Conservation (phyloP, 257 asterid species). For the Ballota nigra region DNA sequence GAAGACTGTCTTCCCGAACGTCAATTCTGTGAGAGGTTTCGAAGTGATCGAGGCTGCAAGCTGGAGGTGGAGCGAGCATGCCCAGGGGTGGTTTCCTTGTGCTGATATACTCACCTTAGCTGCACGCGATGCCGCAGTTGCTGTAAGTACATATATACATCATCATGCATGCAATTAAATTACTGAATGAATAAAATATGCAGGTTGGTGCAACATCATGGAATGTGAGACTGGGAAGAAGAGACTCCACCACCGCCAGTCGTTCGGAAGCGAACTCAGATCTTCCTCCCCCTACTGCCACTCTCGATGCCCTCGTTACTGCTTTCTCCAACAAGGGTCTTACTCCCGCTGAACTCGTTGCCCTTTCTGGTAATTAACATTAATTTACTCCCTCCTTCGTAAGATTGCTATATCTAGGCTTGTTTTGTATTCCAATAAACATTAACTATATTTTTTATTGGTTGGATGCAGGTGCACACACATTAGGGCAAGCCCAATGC, state of each 20-base stretch:
- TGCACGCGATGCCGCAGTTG: conserved; percentile 20
- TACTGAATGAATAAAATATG: no score
- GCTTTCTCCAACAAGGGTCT: conserved; percentile 32
- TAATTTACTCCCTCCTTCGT: no score
- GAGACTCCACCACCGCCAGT: conserved; percentile 48
- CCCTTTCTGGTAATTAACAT: conserved; percentile 48
- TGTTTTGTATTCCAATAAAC: no score
- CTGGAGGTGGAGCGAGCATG: conserved; percentile 47
- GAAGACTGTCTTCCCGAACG: conserved; percentile 54
- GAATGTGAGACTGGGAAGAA: conserved; percentile 45
- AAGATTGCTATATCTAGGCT: no score
- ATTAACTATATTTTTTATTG: no score
- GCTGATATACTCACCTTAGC: conserved; percentile 69
- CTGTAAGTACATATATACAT: neutral
- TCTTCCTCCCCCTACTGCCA: conserved; percentile 33
- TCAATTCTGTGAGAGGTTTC: conserved; percentile 51
- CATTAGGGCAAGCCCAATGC: conserved; percentile 43
- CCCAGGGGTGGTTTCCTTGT: conserved; percentile 66
- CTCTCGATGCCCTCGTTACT: conserved; percentile 24
- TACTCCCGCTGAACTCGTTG: conserved; percentile 39
- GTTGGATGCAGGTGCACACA: conserved; percentile 54
- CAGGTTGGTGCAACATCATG: conserved; percentile 51
- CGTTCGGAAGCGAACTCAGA: conserved; percentile 28
- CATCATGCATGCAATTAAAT: no score
- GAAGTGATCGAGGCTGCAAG: conserved; percentile 58